Evolutionary conservation across 1,284 basidiomycete species (phyloP).

Genomic region (Leucoagaricus sp.): DNA sequence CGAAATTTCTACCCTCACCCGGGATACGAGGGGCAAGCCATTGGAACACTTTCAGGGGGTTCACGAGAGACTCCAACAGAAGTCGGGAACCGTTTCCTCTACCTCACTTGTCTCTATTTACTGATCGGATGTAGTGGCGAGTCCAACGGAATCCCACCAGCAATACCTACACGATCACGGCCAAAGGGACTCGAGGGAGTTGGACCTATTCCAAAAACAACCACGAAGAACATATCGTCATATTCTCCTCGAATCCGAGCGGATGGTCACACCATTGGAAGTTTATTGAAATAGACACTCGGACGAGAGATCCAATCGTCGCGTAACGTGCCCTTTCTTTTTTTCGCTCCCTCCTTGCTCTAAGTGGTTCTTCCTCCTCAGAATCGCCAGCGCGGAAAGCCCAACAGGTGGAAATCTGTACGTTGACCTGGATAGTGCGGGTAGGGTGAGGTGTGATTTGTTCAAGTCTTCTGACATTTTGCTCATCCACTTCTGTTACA

Average conservation of each 20-base stretch:
- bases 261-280: slow-evolving; percentile 11
- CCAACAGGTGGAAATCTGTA: not conserved
- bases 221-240: slow-evolving; percentile 4
- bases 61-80: not conserved
- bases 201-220: not conserved
- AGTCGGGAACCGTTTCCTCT: not conserved
- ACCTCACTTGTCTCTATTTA: slow-evolving; percentile 1
- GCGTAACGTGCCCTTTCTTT: not conserved
- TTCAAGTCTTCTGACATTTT: not conserved
- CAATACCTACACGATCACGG: slow-evolving; percentile 8
- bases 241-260: not conserved
- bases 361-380: not conserved
- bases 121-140: slow-evolving; percentile 4
- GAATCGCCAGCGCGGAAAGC: slow-evolving; percentile 3
- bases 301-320: slow-evolving; percentile 5
- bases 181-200: slow-evolving; percentile 1
- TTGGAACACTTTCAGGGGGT: slow-evolving; percentile 1
- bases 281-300: slow-evolving; percentile 8
- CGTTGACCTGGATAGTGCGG: not conserved
- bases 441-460: not conserved
- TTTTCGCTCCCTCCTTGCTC: not conserved
- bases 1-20: slow-evolving; percentile 2
- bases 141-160: slow-evolving; percentile 5
- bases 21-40: not conserved
- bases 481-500: not conserved